Conservation (phyloP, 139 green algal species). For the Tetradesmus lagerheimii region DNA sequence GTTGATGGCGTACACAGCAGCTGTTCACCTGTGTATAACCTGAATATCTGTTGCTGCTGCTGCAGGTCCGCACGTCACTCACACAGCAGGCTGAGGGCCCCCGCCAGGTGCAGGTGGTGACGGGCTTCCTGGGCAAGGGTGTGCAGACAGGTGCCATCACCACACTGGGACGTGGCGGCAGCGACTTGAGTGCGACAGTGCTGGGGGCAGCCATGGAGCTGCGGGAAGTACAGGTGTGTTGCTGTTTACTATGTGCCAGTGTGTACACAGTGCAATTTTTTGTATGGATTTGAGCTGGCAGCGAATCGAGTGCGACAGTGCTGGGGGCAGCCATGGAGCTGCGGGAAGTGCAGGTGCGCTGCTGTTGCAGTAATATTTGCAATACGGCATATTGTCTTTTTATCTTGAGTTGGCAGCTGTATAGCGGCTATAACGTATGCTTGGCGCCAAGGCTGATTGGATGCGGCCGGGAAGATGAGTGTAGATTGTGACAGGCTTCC, state of each 20-base stretch:
- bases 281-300: too few species aligned
- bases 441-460: too few species aligned
- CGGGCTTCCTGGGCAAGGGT: constrained; percentile 94
- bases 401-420: too few species aligned
- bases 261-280: background rate
- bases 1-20: too few species aligned
- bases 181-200: constrained; percentile 95
- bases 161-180: constrained; percentile 96
- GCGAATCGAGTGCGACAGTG: constrained; percentile 95
- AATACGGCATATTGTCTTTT: too few species aligned
- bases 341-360: constrained; percentile 77
- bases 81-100: constrained; percentile 27
- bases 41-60: background rate
- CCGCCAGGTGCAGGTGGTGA: constrained; percentile 85
- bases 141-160: constrained; percentile 88
- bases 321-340: constrained; percentile 90
- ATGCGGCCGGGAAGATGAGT: too few species aligned
- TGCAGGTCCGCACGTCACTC: constrained; percentile 42
- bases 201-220: constrained; percentile 90
- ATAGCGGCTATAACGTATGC: too few species aligned
- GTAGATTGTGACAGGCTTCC: too few species aligned
- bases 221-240: constrained; percentile 82
- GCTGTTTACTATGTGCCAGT: background rate
- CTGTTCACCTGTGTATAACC: too few species aligned
- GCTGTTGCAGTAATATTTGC: too few species aligned